Base-by-base conservation (phyloP, 371 early-diverging fungal species). In the Catenaria anguillulae region DNA sequence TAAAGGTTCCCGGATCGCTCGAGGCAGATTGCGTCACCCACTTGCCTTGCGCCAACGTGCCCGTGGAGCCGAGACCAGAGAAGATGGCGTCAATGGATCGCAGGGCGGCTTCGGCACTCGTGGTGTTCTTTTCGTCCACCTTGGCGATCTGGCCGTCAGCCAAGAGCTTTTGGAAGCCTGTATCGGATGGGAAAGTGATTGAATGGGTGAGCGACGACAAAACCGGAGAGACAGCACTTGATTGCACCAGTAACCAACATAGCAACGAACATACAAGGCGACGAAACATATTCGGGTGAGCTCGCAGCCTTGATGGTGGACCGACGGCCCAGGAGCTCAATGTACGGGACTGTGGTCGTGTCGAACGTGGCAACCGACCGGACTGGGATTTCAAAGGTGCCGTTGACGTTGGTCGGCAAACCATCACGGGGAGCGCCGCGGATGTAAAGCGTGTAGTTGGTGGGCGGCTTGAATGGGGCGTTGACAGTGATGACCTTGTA, bases 351-450 rank as follows among this genome's bases (percentile, higher is more conserved):
- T 23, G 79, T 73, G 4, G 82, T 81, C 15, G 86, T 86, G 55
- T 81, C 79, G 60, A 80, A 66, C 2, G 76, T 77, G 31, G 81
- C 85, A 23, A 74, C 78, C 45, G 67, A 77, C 33, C 67, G 71
- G 26, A 82, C 78, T 13, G 88, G 85, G 21, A 87, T 69, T 2
- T 69, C 45, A 55, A 84, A 73, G 33, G 80, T 77, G 34, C 66
- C 74, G 60, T 74, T 75, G 62, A 75, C 68, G 68, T 36, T 67
- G 65, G 31, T 72, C 24, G 29, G 70, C 68, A 19, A 54, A 31
- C 10, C 87, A 85, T 45, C 65, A 60, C 42, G 75, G 73, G 34
- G 86, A 76, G 60, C 87, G 85, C 67, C 88, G 84, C 71, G 84
- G 85, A 66, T 82, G 81, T 33, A 10, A 63, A 88, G 77, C 23